These are phyloP conservation scores for Helianthus tuberosus DNA, from an alignment of 129 eudicot species.

Conservation along the genomic window DNA sequence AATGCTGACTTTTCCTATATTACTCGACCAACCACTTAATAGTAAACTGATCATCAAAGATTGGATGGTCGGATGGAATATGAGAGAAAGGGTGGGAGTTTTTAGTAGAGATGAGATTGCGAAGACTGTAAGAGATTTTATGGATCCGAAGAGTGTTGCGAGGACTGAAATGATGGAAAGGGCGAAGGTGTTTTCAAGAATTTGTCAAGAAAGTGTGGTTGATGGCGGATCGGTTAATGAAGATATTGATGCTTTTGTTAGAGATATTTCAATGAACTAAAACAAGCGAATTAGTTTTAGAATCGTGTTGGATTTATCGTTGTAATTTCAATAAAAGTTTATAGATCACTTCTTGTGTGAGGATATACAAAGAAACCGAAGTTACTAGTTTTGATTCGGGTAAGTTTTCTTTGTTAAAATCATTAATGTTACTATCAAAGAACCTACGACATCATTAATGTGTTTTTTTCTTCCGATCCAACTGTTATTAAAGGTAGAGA, in stretches of 20 bases:
- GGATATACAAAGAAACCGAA: no score
- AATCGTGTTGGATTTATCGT: no score
- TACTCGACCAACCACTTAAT: slow-evolving; percentile 47
- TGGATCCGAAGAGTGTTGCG: slow-evolving; percentile 43
- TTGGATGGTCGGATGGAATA: slow-evolving; percentile 53
- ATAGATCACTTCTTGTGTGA: no score
- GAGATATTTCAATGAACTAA: neutral
- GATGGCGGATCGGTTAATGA: slow-evolving; percentile 31
- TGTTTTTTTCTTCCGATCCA: no score
- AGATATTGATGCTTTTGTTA: slow-evolving; percentile 33
- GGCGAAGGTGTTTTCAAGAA: slow-evolving; percentile 22
- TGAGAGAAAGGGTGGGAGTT: neutral
- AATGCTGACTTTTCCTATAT: slow-evolving; percentile 45
- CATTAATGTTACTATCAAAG: no score
- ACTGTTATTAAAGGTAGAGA: no score
- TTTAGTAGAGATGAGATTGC: slow-evolving; percentile 38
- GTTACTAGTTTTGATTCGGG: no score
- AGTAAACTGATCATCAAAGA: slow-evolving; percentile 43
- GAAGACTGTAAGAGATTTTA: slow-evolving; percentile 31
- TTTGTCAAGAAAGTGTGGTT: slow-evolving; percentile 25
- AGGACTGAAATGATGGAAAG: slow-evolving; percentile 37
- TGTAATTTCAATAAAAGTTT: no score
- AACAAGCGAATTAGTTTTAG: neutral
- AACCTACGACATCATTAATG: no score
- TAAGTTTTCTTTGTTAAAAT: no score